phyloP scores from a whole-genome alignment of 2,329 filamentous ascomycete genomes.

The Fusarium miscanthi region DNA sequence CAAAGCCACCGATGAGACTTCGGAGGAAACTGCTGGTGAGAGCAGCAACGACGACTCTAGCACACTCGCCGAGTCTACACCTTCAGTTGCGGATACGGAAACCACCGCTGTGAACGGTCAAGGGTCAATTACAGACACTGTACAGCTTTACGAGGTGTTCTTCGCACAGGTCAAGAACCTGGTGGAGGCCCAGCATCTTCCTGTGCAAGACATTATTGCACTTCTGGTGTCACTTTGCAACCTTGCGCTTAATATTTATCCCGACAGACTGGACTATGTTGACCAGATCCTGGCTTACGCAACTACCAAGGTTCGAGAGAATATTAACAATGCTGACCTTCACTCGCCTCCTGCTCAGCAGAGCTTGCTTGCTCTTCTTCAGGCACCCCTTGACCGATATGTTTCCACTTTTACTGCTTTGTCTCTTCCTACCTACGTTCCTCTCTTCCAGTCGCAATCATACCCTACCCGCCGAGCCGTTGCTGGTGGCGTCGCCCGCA shows the following conservation, averaged over 20 bases:
- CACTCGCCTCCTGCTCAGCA: slow-evolving; percentile 89
- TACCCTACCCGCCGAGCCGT: slow-evolving; percentile 93
- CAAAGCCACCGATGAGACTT: slow-evolving; percentile 40
- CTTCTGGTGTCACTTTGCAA: slow-evolving; percentile 94
- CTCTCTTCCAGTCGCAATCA: slow-evolving; percentile 88
- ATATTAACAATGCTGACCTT: slow-evolving; percentile 93
- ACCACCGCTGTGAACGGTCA: slow-evolving; percentile 61
- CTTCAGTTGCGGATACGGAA: slow-evolving; percentile 60
- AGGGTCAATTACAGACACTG: slow-evolving; percentile 66
- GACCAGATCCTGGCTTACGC: slow-evolving; percentile 94
- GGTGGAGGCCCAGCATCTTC: slow-evolving; percentile 88
- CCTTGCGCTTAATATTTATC: slow-evolving; percentile 95
- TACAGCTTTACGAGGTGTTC: slow-evolving; percentile 96
- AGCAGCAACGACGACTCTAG: slow-evolving; percentile 48
- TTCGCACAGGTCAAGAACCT: slow-evolving; percentile 95
- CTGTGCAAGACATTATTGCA: slow-evolving; percentile 94
- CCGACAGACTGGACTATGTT: slow-evolving; percentile 90
- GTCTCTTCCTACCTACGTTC: slow-evolving; percentile 90
- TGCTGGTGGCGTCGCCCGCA: slow-evolving; percentile 86
- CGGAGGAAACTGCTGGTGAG: slow-evolving; percentile 21
- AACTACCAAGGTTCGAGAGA: slow-evolving; percentile 84
- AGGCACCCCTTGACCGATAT: slow-evolving; percentile 90
- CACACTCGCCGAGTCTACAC: slow-evolving; percentile 48
- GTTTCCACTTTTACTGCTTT: slow-evolving; percentile 96
- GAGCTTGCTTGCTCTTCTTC: slow-evolving; percentile 88